Evolutionary conservation across 140 eudicot genomes (phyloP).

Genomic region (Erigeron philadelphicus): DNA sequence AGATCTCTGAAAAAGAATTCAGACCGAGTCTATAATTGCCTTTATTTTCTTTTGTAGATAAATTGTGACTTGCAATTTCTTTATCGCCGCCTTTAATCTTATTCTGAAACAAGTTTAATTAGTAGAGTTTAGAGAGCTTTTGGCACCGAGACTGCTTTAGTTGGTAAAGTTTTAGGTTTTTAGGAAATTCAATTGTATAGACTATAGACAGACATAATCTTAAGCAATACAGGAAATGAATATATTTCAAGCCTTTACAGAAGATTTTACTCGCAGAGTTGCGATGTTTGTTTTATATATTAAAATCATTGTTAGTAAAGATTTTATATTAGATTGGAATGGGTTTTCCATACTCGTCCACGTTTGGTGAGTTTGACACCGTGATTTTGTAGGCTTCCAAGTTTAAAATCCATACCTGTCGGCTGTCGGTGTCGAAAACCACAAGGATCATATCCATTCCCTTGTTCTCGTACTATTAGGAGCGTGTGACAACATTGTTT

Average conservation of each 20-base stretch:
- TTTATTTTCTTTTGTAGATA: conserved; percentile 18
- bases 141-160: conserved; percentile 18
- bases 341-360: no score
- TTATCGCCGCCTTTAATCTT: background rate
- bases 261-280: background rate
- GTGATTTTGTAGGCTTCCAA: no score
- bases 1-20: conserved; percentile 25
- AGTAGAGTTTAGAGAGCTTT: conserved; percentile 1
- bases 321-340: no score
- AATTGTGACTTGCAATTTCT: background rate
- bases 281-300: background rate
- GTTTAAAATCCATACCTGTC: no score
- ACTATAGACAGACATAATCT: conserved; percentile 19
- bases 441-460: no score
- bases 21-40: conserved; percentile 12
- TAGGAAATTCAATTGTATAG: conserved; percentile 36
- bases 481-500: no score
- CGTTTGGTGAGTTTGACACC: no score
- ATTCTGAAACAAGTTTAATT: background rate
- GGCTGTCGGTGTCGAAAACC: no score
- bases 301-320: background rate
- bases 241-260: background rate
- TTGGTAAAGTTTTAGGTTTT: conserved; percentile 18
- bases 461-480: no score
- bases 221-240: conserved; percentile 25